These are phyloP conservation scores for Blepharisma stoltei DNA, from an alignment of 73 alveolate species.

Conservation along the genomic window DNA sequence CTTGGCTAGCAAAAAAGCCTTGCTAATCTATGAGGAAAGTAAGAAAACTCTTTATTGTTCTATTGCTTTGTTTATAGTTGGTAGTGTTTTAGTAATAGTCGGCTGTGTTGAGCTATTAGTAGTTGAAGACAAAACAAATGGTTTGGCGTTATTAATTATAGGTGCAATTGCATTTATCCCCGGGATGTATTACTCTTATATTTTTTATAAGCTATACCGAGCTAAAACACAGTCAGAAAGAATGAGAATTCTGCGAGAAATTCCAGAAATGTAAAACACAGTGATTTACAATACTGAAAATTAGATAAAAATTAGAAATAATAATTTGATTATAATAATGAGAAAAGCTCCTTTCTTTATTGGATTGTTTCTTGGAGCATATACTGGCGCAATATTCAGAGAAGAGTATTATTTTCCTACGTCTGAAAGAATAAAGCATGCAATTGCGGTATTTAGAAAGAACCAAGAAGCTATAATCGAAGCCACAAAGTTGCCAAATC, in stretches of 20 bases:
- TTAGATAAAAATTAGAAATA: too few species aligned
- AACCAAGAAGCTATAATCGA: neutral
- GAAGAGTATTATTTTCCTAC: conserved; percentile 20
- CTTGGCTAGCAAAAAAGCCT: too few species aligned
- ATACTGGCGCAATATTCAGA: conserved; percentile 19
- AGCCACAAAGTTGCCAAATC: neutral
- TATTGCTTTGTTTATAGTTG: conserved; percentile 7
- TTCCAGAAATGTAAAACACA: conserved; percentile 15
- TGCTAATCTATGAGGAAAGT: too few species aligned
- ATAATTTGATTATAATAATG: neutral
- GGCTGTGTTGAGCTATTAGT: conserved; percentile 18
- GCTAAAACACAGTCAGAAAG: conserved; percentile 32
- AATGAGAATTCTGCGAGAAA: conserved; percentile 24
- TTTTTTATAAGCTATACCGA: neutral
- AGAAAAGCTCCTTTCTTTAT: conserved; percentile 2
- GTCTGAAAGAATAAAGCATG: conserved; percentile 11
- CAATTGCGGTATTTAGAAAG: neutral
- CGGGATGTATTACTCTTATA: conserved; percentile 9
- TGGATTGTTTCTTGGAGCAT: conserved; percentile 16
- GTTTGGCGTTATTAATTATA: conserved; percentile 21
- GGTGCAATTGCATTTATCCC: conserved; percentile 29
- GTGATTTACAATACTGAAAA: too few species aligned
- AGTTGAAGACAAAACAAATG: conserved; percentile 15
- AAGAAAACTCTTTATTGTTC: conserved; percentile 11
- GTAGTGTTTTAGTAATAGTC: neutral